Evolutionary conservation across 228 moss, liverwort and hornwort genomes (phyloP).

Genomic region (Sphagnum fallax): DNA sequence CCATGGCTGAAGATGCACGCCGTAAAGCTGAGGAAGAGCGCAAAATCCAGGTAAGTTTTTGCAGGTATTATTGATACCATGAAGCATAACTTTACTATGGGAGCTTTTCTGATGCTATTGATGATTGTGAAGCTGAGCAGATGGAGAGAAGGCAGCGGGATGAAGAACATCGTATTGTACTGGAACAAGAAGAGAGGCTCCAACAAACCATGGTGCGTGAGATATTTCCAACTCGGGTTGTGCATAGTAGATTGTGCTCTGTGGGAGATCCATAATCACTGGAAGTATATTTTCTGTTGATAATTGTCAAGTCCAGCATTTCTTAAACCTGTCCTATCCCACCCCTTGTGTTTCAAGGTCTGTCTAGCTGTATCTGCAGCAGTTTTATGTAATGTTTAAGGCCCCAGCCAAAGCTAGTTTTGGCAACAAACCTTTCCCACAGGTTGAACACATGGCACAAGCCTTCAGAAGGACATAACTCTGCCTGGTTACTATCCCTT

Average conservation of each 20-base stretch:
- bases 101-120: no score
- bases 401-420: neutral
- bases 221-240: no score
- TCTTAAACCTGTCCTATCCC: no score
- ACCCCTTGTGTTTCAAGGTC: no score
- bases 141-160: conserved; percentile 67
- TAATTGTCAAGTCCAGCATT: neutral
- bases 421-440: no score
- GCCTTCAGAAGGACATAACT: no score
- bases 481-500: no score
- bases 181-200: conserved; percentile 62
- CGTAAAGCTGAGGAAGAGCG: conserved; percentile 90
- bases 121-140: conserved; percentile 7
- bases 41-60: conserved; percentile 43
- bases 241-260: neutral
- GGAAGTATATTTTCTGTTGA: neutral
- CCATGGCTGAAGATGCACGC: conserved; percentile 79
- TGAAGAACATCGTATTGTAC: conserved; percentile 67
- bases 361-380: neutral
- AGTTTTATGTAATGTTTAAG: neutral
- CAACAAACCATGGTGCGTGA: conserved; percentile 36
- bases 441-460: no score
- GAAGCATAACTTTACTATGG: no score
- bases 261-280: neutral
- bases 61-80: neutral